Percentiles rank a stretch among this genome's conserved stretches.
Conservation (phyloP, 768 basidiomycete genomes). For the Suillus weaverae region DNA sequence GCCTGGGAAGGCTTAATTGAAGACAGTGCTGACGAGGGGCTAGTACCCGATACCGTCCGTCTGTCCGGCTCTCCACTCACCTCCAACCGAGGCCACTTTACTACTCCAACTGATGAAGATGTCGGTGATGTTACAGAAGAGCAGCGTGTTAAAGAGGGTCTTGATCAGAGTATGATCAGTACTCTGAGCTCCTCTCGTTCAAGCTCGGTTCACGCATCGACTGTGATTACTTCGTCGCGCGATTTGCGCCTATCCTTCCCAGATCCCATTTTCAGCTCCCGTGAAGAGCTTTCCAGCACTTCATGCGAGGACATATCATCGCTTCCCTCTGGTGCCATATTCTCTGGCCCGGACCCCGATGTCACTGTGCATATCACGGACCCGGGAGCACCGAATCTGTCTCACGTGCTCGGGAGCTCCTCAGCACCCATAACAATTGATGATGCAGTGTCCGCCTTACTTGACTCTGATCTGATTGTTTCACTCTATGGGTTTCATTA, state of each 20-base stretch:
- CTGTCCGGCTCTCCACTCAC: conserved; percentile 19
- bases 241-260: conserved; percentile 82
- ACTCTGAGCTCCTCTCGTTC: conserved; percentile 76
- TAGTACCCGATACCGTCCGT: conserved; percentile 22
- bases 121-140: conserved; percentile 54
- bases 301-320: conserved; percentile 55
- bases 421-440: conserved; percentile 20
- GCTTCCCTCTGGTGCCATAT: conserved; percentile 33
- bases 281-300: conserved; percentile 54
- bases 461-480: conserved; percentile 53
- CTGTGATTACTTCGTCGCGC: conserved; percentile 61
- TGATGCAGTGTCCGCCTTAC: conserved; percentile 21
- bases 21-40: conserved; percentile 53
- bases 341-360: conserved; percentile 22
- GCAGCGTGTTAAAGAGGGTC: conserved; percentile 65
- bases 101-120: conserved; percentile 32
- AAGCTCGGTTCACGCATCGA: conserved; percentile 53
- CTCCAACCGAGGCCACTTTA: conserved; percentile 23
- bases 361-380: conserved; percentile 20
- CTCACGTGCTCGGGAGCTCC: conserved; percentile 37
- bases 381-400: conserved; percentile 37
- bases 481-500: conserved; percentile 67
- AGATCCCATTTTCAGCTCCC: conserved; percentile 75
- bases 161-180: conserved; percentile 82
- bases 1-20: conserved; percentile 80